phyloP scores from a whole-genome alignment of 2,329 filamentous ascomycete genomes.

The Epichloe sibirici region DNA sequence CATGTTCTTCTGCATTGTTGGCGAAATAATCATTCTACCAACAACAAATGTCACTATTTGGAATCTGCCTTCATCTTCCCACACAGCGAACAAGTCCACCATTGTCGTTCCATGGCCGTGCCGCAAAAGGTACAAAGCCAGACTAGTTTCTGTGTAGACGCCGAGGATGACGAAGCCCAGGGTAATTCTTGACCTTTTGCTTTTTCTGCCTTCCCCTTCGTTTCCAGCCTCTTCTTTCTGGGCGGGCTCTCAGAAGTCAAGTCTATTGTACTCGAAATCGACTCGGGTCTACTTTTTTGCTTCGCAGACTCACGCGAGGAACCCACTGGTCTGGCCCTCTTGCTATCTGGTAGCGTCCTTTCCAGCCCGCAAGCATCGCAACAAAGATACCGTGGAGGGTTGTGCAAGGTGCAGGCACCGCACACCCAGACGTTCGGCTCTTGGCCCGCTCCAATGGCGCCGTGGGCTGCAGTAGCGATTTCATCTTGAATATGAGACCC shows the following conservation, averaged over 20 bases:
- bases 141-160: constrained; percentile 16
- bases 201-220: constrained; percentile 1
- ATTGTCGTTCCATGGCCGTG: constrained; percentile 37
- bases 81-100: constrained; percentile 46
- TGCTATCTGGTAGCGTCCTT: constrained; percentile 13
- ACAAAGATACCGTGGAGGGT: constrained; percentile 35
- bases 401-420: constrained; percentile 43
- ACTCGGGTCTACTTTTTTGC: constrained; percentile 9
- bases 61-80: constrained; percentile 41
- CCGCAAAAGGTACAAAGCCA: constrained; percentile 44
- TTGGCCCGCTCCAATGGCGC: background rate
- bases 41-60: constrained; percentile 5
- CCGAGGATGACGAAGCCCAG: constrained; percentile 6
- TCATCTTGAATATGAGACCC: constrained; percentile 18
- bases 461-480: background rate
- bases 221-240: constrained; percentile 8
- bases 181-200: constrained; percentile 4
- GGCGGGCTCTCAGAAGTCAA: constrained; percentile 21
- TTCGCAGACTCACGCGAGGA: background rate
- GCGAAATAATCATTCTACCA: too few relatives aligned
- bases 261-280: constrained; percentile 17
- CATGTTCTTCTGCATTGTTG: too few relatives aligned
- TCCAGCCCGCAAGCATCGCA: constrained; percentile 46
- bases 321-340: constrained; percentile 8
- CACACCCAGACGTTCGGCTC: constrained; percentile 36